Evolutionary conservation across 495 filamentous ascomycete species (phyloP), one percentile per base, ranked within the genome.

Genomic region (Hypoxylon fragiforme): DNA sequence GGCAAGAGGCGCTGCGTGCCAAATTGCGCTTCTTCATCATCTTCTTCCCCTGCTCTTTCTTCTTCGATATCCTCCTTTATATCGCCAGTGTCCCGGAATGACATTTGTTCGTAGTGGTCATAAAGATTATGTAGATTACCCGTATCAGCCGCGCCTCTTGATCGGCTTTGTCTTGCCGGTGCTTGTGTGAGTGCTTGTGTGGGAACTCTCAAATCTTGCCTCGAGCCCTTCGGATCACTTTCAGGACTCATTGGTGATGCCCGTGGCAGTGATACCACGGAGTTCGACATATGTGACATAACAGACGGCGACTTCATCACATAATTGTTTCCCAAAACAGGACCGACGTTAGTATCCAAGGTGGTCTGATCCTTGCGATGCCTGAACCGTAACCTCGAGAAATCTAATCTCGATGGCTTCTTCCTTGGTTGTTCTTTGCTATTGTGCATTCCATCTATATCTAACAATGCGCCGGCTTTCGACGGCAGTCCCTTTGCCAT

Each of bases 91-190:
- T 73, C 54, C 2, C 70, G 66, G 37, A 78, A 75, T 2, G 75
- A 69, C 54, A 72, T 70, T 53, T 77, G 71, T 44, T 82, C 77
- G 52, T 82, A 81, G 57, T 79, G 73, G 41, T 80, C 69, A 53
- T 82, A 81, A 6, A 80, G 67, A 22, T 75, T 68, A 31, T 72
- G 58, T 7, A 77, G 51, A 4, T 70, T 64, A 4, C 55, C 49
- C 18, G 62, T 58, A 39, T 72, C 63, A 13, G 57, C 70, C 24
- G 62, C 63, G 1, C 59, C 58, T 71, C 50, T 57, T 65, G 60
- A 64, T 63, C 36, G 72, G 15, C 60, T 46, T 67, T 43, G 54
- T 36, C 57, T 69, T 55, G 48, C 60, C 57, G 51, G 43, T 42
- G 45, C 68, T 32, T 36, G 52, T 46, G 51, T 56, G 13, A 47